Evolutionary conservation across 2,329 filamentous ascomycete genomes (phyloP).

Genomic region (Grosmannia penicillata): DNA sequence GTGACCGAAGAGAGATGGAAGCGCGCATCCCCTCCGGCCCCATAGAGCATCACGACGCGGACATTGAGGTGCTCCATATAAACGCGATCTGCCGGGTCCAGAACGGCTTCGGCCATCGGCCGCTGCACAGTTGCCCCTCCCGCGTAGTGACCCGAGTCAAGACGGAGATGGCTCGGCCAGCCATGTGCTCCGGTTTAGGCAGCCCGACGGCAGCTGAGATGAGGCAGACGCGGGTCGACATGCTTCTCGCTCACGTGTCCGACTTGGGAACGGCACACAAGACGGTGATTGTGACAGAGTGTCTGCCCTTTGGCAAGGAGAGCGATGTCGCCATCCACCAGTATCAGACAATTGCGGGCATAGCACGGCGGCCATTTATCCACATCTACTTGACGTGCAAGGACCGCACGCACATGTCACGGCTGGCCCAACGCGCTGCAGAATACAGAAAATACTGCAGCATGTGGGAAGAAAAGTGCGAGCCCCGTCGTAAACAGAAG

Average conservation of each 20-base stretch:
- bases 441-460: too few species aligned
- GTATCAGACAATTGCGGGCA: conserved; percentile 1
- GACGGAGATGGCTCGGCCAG: too few species aligned
- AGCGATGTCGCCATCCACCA: not conserved
- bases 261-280: not conserved
- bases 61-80: not conserved
- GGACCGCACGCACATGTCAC: not conserved
- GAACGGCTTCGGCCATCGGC: too few species aligned
- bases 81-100: not conserved
- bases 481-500: too few species aligned
- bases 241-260: not conserved
- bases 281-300: conserved; percentile 4
- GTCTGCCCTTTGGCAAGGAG: not conserved
- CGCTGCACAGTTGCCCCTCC: too few species aligned
- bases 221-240: not conserved
- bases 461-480: too few species aligned
- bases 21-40: not conserved
- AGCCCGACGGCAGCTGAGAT: not conserved
- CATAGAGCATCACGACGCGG: not conserved
- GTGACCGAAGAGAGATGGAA: not conserved
- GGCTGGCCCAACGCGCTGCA: too few species aligned
- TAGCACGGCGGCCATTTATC: conserved; percentile 4
- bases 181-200: too few species aligned
- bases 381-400: conserved; percentile 6
- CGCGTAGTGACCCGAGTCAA: too few species aligned